Base-by-base conservation (phyloP, 371 early-diverging fungal species). In the Saksenaea oblongispora region DNA sequence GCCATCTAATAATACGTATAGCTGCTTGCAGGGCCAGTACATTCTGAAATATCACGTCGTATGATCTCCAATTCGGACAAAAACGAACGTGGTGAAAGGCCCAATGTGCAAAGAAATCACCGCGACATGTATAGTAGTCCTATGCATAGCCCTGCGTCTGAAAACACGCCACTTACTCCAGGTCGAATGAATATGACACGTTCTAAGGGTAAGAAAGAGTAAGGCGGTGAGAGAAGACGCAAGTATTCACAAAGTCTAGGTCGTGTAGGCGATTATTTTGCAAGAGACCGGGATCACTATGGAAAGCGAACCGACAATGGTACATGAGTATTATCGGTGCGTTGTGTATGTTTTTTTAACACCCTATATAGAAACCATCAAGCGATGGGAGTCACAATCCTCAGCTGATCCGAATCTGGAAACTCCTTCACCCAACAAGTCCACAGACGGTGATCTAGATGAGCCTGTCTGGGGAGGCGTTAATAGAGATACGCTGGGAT, bases 11-110 rank as follows among this genome's bases (percentile, higher is more conserved):
- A 42, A 13, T 41, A 22, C 31, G n/a, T 31, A 10, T 67, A 84
- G 83, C 66, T 86, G 34, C 70, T 84, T 39, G 64, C 84, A 56
- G 82, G 84, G 24, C 80, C 85, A 61, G 83, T 84, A 55, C 84
- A 86, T 65, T 79, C 82, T 22, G 79, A 83, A 47, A 64, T 73
- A 14, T 72, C 79, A 35, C 77, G 81, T 56, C 78, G 80, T 54
- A 69, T 71, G 51, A 65, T 68, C 53, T 51, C 59, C 44, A 67
- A 39, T 35, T 58, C 42, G 14, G 66, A 73, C 60, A 65, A 64
- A 9, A 61, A 54, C 26, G 56, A 64, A 59, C 59, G 54, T n/a
- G 58, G 37, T 13, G 37, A 39, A 56, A 62, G 44, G 58, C 58
- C 37, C 34, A 60, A 65, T 22, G 62, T 37, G 35, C 58, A 51